Base-by-base conservation (phyloP, 495 filamentous ascomycete species). In the Chaetomium tenue region DNA sequence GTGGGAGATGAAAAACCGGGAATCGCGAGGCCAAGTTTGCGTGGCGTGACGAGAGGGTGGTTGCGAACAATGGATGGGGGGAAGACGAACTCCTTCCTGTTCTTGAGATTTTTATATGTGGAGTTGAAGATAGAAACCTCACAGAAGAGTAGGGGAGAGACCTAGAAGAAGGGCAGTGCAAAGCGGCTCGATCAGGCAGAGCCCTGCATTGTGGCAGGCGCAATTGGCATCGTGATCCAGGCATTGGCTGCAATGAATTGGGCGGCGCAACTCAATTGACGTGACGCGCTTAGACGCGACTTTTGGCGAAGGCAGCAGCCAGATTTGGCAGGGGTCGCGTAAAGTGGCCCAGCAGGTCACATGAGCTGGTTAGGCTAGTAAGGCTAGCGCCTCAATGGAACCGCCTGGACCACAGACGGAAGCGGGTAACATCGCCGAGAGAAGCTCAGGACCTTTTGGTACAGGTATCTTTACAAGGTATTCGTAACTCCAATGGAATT, bases 261-360 rank as follows among this genome's bases (percentile, higher is more conserved):
- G 40, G 2, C 4, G 13, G 39, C 16, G 13, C 53, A 12, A 13
- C 28, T 64, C 58, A n/a, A 15, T 55, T 47, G 15, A 48, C 62
- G 44, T 60, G 64, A 71, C 65, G 64, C 69, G 67, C 52, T 71
- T 8, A 11, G 48, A 70, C 68, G 68, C 68, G 68, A 68, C 68
- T 64, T 64, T 47, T 26, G 7, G 53, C 33, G 18, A 44, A 65
- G 63, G 66, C 63, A 64, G 60, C 64, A 64, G 46, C 23, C 33
- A 11, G 33, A 37, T 6, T 37, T 37, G 33, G 30, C 60, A 56
- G 23, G 58, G 42, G 48, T 67, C 68, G 68, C 70, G 70, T 68
- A 70, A 70, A 70, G 64, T 68, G 65, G 33, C 6, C 28, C 28
- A 30, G 28, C 62, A 12, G 42, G 67, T 68, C 67, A 70, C 65